A percentile compares a stretch with the other conserved stretches of the same genome.
These are phyloP conservation scores for Trapa incisa DNA, from an alignment of 345 rosid species.

Conservation along the genomic window DNA sequence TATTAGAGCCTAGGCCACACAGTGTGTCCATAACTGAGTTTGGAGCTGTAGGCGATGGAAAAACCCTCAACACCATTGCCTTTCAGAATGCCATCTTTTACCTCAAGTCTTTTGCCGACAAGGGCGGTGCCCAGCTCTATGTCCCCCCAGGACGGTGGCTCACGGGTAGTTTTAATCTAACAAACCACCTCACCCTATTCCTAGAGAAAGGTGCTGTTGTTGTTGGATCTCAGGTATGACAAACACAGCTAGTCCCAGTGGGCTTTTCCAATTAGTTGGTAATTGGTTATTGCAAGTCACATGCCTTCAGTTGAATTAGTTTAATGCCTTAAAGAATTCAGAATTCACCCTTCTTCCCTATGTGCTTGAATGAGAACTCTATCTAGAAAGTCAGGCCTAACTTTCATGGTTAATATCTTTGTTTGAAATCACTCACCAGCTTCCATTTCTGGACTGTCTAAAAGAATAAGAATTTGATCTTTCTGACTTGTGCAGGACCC, in stretches of 20 bases:
- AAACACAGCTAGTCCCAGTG: neutral
- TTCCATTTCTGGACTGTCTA: neutral
- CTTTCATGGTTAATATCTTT: neutral
- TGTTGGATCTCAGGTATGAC: constrained; percentile 75
- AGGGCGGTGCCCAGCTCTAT: constrained; percentile 97
- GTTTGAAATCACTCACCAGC: neutral
- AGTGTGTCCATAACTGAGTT: constrained; percentile 85
- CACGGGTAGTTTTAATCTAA: constrained; percentile 84
- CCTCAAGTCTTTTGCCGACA: constrained; percentile 87
- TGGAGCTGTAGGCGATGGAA: constrained; percentile 90
- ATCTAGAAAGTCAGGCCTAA: neutral
- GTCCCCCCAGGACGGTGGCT: constrained; percentile 88
- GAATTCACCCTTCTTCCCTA: neutral
- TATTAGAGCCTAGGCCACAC: constrained; percentile 64
- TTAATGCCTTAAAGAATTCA: neutral
- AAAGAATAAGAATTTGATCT: neutral
- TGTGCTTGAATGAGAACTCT: neutral
- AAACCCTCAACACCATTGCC: constrained; percentile 64
- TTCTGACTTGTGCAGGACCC: constrained; percentile 37
- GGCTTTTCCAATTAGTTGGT: neutral
- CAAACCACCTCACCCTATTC: constrained; percentile 93
- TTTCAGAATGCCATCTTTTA: constrained; percentile 92
- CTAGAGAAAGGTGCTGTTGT: constrained; percentile 77
- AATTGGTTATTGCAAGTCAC: neutral
- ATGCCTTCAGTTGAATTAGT: neutral